Evolutionary conservation across 805 yeast species (phyloP), one percentile per base, ranked within the genome.

Genomic region (Candida sithepensis): DNA sequence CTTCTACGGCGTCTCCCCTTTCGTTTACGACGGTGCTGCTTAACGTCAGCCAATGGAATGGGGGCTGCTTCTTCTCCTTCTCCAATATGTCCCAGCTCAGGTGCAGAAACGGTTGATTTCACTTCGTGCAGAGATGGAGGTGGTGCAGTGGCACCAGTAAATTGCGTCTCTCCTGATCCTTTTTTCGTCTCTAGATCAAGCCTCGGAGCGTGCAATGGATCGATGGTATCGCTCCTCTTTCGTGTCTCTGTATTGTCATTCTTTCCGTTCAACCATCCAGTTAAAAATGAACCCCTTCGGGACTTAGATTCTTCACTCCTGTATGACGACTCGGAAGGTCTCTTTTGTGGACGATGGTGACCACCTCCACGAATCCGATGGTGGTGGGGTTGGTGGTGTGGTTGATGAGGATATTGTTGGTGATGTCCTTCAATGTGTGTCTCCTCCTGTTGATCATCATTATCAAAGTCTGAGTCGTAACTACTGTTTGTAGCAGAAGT

Each of bases 1-100:
- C 71, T 53, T 6, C 37, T 14, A 13, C 38, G 38, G 7, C 38
- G 19, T 34, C 38, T n/a, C 37, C 45, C 39, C 39, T 45, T 26
- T 19, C 32, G 38, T 16, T 16, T 34, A 34, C 38, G 38, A 34
- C 38, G 38, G 7, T 21, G 38, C 14, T 30, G 34, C 14, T 12
- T 30, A 7, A n/a, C 16, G 14, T 30, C 14, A 12, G 5, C 5
- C 34, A 30, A 10, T 24, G 28, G 28, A 24, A 24, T 24, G 6
- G 10, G 10, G 10, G 6, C 28, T 10, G 8, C 34, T 30, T 9
- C 16, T 12, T 30, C 16, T 12, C 14, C 14, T 30, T 6, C 14
- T 12, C 34, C 34, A 7, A 10, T 24, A 24, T 24, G 28, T 6
- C 34, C 14, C 16, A 30, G 16, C 8, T 5, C 34, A 10, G 34